Conservation (phyloP, 108 stramenopile species). For the Aurantiochytrium sp. region DNA sequence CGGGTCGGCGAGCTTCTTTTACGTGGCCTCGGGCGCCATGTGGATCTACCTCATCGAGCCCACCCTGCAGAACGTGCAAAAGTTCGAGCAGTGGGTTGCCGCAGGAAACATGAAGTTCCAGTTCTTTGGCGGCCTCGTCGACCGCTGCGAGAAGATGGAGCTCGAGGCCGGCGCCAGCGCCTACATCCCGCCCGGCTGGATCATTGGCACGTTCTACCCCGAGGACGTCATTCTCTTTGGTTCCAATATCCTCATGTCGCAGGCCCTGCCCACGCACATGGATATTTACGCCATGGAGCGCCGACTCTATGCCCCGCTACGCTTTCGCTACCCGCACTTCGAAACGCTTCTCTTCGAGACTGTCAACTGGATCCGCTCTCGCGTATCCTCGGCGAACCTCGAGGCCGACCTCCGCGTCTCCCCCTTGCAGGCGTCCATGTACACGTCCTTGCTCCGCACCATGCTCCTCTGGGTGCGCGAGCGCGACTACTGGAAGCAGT, state of each 20-base stretch:
- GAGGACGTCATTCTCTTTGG: neutral
- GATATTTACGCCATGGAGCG: neutral
- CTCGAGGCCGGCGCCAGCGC: neutral
- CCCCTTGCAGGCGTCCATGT: neutral
- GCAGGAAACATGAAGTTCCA: constrained; percentile 5
- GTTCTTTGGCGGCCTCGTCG: constrained; percentile 7
- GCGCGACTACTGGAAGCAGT: neutral
- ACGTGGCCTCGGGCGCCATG: neutral
- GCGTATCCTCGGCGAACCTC: neutral
- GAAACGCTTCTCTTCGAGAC: neutral
- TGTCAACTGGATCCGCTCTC: neutral
- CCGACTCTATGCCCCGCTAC: neutral
- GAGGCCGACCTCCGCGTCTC: neutral
- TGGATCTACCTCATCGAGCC: constrained; percentile 30
- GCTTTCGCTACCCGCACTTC: neutral
- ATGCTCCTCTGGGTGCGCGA: neutral
- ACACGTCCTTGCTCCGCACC: neutral
- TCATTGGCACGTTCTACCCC: neutral
- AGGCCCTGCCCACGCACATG: neutral
- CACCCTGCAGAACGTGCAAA: neutral
- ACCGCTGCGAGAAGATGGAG: neutral
- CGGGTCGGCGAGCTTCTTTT: neutral
- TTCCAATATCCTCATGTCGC: neutral
- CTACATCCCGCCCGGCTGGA: constrained; percentile 13
- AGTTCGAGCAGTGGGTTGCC: constrained; percentile 1